These are phyloP conservation scores for Claviceps lovelessii DNA, from an alignment of 2,329 filamentous ascomycete species.

Conservation along the genomic window DNA sequence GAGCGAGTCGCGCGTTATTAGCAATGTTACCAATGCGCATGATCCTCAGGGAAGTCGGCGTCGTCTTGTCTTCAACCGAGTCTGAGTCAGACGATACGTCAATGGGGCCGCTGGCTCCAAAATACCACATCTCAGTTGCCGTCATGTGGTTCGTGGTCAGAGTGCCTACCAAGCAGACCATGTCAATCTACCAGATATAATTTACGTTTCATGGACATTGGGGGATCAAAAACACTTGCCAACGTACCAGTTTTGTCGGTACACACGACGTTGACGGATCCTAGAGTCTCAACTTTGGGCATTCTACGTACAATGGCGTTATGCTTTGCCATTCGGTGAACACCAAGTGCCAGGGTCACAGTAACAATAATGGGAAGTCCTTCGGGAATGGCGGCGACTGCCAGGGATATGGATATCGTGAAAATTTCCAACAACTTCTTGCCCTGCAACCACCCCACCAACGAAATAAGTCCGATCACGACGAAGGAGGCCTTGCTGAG, in stretches of 20 bases:
- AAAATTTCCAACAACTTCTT: constrained; percentile 88
- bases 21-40: constrained; percentile 90
- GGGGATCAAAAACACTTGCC: neutral
- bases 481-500: constrained; percentile 93
- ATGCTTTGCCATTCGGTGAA: constrained; percentile 88
- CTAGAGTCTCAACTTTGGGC: constrained; percentile 92
- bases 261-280: constrained; percentile 98
- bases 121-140: constrained; percentile 91
- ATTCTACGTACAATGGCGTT: constrained; percentile 91
- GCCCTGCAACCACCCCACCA: constrained; percentile 81
- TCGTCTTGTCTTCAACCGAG: constrained; percentile 42
- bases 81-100: constrained; percentile 42
- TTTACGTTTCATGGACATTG: neutral
- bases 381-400: constrained; percentile 91
- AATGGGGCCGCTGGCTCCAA: constrained; percentile 46
- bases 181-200: neutral
- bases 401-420: constrained; percentile 90
- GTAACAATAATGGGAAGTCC: constrained; percentile 96
- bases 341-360: constrained; percentile 84
- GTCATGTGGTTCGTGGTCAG: constrained; percentile 98
- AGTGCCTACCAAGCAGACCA: constrained; percentile 41
- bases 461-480: constrained; percentile 82
- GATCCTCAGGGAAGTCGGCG: constrained; percentile 63
- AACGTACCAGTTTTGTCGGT: constrained; percentile 79
- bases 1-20: constrained; percentile 77